phyloP scores from a whole-genome alignment of 1,284 basidiomycete species.

The Cryptococcus wingfieldii region DNA sequence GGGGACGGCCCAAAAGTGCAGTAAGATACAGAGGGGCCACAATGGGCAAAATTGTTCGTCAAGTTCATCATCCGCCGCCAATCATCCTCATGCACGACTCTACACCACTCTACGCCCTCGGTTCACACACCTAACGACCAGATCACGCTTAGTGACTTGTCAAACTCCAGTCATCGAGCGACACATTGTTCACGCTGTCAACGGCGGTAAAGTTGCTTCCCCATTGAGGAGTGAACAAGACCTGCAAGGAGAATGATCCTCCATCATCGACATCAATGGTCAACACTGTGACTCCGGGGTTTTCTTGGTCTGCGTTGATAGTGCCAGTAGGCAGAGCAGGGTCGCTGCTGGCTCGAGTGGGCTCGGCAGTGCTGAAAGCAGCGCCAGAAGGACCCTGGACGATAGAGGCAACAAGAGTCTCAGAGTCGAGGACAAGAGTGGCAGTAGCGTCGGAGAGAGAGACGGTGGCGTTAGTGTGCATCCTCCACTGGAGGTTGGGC shows the following conservation, averaged over 20 bases:
- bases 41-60: background rate
- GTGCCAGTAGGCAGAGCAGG: conserved; percentile 58
- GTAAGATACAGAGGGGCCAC: background rate
- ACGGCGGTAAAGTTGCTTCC: conserved; percentile 54
- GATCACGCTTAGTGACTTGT: conserved; percentile 62
- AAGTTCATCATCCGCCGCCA: background rate
- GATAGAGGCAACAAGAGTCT: conserved; percentile 55
- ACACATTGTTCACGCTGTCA: conserved; percentile 63
- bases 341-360: conserved; percentile 58
- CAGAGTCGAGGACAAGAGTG: conserved; percentile 61
- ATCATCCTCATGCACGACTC: background rate
- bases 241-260: conserved; percentile 67
- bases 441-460: conserved; percentile 54
- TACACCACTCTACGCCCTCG: background rate
- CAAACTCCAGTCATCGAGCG: conserved; percentile 64
- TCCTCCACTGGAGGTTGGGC: conserved; percentile 72
- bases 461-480: conserved; percentile 73
- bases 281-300: conserved; percentile 74
- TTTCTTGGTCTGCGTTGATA: conserved; percentile 60
- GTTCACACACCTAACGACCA: background rate
- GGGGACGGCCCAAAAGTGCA: background rate
- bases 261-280: conserved; percentile 63
- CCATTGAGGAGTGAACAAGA: conserved; percentile 85
- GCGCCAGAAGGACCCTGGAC: conserved; percentile 51
- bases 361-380: conserved; percentile 33